These are phyloP conservation scores for Cardamine occulta DNA, from an alignment of 345 rosid genomes.

Conservation along the genomic window DNA sequence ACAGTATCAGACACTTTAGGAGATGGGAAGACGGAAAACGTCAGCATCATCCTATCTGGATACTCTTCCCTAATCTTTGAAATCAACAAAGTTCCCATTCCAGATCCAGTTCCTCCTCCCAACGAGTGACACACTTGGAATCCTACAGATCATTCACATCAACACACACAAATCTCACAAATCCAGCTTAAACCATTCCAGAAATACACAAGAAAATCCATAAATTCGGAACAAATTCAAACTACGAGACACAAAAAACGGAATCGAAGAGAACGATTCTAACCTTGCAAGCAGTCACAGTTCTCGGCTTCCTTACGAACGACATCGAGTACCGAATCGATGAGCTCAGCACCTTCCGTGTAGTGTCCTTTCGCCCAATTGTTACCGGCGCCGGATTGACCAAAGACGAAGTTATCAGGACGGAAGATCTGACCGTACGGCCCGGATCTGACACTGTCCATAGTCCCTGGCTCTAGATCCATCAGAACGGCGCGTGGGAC, in stretches of 20 bases:
- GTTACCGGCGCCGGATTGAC: slow-evolving; percentile 45
- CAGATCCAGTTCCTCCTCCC: slow-evolving; percentile 78
- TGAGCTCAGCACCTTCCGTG: slow-evolving; percentile 46
- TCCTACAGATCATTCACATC: slow-evolving; percentile 46
- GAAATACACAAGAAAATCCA: background rate
- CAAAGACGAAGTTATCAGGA: slow-evolving; percentile 46
- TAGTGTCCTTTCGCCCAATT: slow-evolving; percentile 49
- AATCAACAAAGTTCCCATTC: slow-evolving; percentile 74
- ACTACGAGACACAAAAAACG: background rate
- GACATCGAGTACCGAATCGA: slow-evolving; percentile 47
- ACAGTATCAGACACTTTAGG: slow-evolving; percentile 78
- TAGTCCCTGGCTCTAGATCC: slow-evolving; percentile 86
- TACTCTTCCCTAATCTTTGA: slow-evolving; percentile 75
- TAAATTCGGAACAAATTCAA: background rate
- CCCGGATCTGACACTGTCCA: slow-evolving; percentile 79
- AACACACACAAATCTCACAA: slow-evolving; percentile 5
- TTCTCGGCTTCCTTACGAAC: slow-evolving; percentile 47
- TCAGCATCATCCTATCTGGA: slow-evolving; percentile 75
- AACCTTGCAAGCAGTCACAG: slow-evolving; percentile 48
- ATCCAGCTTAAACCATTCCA: background rate
- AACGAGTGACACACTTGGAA: slow-evolving; percentile 75
- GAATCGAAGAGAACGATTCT: background rate
- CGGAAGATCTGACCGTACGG: slow-evolving; percentile 61
- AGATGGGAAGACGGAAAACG: slow-evolving; percentile 71
- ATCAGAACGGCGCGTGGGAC: slow-evolving; percentile 74